A percentile compares a stretch with the other conserved stretches of the same genome.
Evolutionary conservation across 2,329 filamentous ascomycete species (phyloP).

Genomic region (Chalara sp.): DNA sequence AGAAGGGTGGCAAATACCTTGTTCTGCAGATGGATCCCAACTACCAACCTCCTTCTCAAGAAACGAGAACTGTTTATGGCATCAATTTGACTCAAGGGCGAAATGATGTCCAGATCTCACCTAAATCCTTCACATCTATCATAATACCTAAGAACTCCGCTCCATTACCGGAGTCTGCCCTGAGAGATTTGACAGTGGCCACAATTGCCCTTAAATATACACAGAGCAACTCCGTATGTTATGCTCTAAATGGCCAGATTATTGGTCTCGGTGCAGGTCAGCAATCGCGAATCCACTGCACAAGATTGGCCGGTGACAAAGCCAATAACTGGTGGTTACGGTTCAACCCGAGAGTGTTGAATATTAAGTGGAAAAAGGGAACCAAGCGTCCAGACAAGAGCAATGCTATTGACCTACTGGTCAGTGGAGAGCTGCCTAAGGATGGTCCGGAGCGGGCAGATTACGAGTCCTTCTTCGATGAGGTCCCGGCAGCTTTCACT

Average conservation of each 20-base stretch:
- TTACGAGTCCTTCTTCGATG: constrained; percentile 86
- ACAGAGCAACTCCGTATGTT: constrained; percentile 98
- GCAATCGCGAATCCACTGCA: constrained; percentile 98
- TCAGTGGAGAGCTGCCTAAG: constrained; percentile 82
- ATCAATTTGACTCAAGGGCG: constrained; percentile 83
- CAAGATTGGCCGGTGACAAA: constrained; percentile 93
- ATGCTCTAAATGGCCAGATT: constrained; percentile 88
- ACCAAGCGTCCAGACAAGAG: constrained; percentile 96
- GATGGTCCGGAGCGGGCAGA: constrained; percentile 75
- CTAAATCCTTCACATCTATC: constrained; percentile 77
- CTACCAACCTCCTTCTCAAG: constrained; percentile 67
- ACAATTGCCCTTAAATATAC: constrained; percentile 99
- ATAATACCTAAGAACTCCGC: constrained; percentile 77
- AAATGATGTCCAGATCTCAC: constrained; percentile 83
- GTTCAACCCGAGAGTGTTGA: constrained; percentile 84
- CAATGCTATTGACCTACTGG: constrained; percentile 94
- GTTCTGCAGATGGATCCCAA: constrained; percentile 90
- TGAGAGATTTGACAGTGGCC: constrained; percentile 86
- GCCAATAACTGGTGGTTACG: constrained; percentile 99
- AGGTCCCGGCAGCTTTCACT: constrained; percentile 77
- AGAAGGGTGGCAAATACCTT: constrained; percentile 96
- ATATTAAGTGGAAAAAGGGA: constrained; percentile 94
- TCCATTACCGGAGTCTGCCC: constrained; percentile 69
- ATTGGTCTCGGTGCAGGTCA: constrained; percentile 93
- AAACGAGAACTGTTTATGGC: constrained; percentile 85